Conservation (phyloP, 495 filamentous ascomycete genomes). For the Annulohypoxylon nitens region DNA sequence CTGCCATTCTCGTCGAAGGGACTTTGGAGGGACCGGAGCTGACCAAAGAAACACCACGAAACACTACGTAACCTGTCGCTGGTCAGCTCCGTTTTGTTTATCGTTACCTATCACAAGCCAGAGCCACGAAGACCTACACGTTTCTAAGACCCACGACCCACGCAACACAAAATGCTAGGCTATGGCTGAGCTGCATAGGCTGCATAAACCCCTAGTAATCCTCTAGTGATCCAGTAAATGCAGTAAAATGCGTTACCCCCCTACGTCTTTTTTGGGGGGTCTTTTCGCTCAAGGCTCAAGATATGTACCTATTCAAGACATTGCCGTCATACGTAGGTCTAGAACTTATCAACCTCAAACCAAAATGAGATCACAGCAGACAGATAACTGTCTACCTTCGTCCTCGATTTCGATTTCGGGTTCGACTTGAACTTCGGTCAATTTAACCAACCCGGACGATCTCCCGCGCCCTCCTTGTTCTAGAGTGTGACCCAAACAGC, state of each 20-base stretch:
- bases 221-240: not conserved
- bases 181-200: conserved; percentile 26
- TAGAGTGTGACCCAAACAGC: conserved; percentile 3
- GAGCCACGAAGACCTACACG: conserved; percentile 2
- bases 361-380: not conserved
- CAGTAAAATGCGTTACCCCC: not conserved
- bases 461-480: conserved; percentile 26
- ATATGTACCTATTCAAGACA: conserved; percentile 3
- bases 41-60: conserved; percentile 18
- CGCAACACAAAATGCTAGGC: conserved; percentile 18
- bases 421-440: not conserved
- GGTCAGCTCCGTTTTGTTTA: conserved; percentile 15
- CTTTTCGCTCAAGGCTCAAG: not conserved
- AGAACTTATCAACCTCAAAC: conserved; percentile 30
- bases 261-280: not conserved
- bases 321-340: conserved; percentile 20
- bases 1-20: not conserved
- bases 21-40: conserved; percentile 6
- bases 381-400: not conserved
- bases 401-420: not conserved
- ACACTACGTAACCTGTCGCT: conserved; percentile 22
- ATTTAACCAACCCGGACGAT: conserved; percentile 16
- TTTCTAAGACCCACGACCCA: conserved; percentile 19
- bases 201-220: conserved; percentile 2
- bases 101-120: conserved; percentile 39